A percentile compares a stretch with the other conserved stretches of the same genome.
Conservation (phyloP, 2,329 filamentous ascomycete species). For the Fusarium sp. region DNA sequence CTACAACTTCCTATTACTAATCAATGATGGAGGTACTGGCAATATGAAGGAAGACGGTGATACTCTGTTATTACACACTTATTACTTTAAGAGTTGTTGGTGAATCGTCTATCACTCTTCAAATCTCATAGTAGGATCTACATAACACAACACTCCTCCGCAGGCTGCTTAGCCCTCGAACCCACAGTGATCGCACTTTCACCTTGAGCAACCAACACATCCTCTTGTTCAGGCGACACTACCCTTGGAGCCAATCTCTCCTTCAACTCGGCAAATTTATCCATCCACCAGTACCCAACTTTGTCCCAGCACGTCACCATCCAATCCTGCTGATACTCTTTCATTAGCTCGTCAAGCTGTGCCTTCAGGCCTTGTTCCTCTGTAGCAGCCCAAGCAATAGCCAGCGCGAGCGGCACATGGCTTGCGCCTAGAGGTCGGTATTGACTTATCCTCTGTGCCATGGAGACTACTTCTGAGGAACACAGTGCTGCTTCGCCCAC, state of each 20-base stretch:
- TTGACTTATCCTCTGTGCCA: conserved; percentile 17
- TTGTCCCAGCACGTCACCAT: conserved; percentile 25
- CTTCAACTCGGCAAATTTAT: conserved; percentile 26
- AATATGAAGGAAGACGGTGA: not conserved
- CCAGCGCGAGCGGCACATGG: conserved; percentile 23
- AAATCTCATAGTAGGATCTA: not conserved
- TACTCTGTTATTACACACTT: not conserved
- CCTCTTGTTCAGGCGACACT: not conserved
- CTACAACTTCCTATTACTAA: not conserved
- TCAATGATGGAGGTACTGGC: not conserved
- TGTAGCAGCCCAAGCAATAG: conserved; percentile 33
- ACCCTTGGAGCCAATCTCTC: conserved; percentile 15
- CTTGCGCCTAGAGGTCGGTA: conserved; percentile 33
- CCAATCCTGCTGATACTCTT: conserved; percentile 35
- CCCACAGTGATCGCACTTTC: not conserved
- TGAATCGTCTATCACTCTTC: not conserved
- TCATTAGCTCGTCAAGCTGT: conserved; percentile 17
- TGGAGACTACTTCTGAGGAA: conserved; percentile 22
- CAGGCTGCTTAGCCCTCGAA: not conserved
- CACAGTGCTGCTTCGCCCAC: conserved; percentile 27
- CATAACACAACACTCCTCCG: conserved; percentile 33
- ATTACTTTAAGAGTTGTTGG: accelerated
- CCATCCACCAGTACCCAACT: conserved; percentile 33
- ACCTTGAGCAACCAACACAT: not conserved
- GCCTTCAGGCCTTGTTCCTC: conserved; percentile 28